Conservation (phyloP, 2,329 filamentous ascomycete species). For the Drechslerella dactyloides region DNA sequence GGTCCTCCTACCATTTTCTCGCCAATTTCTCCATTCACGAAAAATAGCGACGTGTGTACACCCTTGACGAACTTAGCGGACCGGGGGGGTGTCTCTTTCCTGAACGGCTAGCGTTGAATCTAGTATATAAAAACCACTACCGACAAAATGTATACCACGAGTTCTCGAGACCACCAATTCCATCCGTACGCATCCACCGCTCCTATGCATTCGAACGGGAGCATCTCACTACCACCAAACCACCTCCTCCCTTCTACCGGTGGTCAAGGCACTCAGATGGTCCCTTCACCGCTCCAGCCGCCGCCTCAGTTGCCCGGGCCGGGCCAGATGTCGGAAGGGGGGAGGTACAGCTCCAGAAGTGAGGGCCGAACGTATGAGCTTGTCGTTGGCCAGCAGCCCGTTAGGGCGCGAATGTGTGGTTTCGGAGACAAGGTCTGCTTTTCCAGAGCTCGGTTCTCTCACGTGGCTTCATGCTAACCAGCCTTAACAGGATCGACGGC, state of each 20-base stretch:
- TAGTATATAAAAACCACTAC: constrained; percentile 46
- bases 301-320: constrained; percentile 48
- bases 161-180: constrained; percentile 49
- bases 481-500: constrained; percentile 76
- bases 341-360: constrained; percentile 54
- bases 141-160: constrained; percentile 49
- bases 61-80: constrained; percentile 44
- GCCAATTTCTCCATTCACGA: constrained; percentile 45
- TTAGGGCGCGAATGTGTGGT: constrained; percentile 95
- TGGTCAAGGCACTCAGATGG: constrained; percentile 31
- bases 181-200: constrained; percentile 46
- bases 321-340: constrained; percentile 49
- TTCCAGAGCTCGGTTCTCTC: constrained; percentile 19
- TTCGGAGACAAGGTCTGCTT: constrained; percentile 88
- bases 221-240: constrained; percentile 39
- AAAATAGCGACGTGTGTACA: constrained; percentile 49
- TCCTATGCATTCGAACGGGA: constrained; percentile 49
- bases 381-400: constrained; percentile 85
- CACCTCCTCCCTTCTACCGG: constrained; percentile 36
- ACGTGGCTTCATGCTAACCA: constrained; percentile 18
- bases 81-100: constrained; percentile 48
- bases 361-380: constrained; percentile 66
- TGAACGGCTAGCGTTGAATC: constrained; percentile 44
- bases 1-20: constrained; percentile 46
- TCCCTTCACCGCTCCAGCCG: constrained; percentile 34